Evolutionary conservation across 2,329 filamentous ascomycete species (phyloP), one percentile per base, ranked within the genome.

Genomic region (Diaporthe citrichinensis): DNA sequence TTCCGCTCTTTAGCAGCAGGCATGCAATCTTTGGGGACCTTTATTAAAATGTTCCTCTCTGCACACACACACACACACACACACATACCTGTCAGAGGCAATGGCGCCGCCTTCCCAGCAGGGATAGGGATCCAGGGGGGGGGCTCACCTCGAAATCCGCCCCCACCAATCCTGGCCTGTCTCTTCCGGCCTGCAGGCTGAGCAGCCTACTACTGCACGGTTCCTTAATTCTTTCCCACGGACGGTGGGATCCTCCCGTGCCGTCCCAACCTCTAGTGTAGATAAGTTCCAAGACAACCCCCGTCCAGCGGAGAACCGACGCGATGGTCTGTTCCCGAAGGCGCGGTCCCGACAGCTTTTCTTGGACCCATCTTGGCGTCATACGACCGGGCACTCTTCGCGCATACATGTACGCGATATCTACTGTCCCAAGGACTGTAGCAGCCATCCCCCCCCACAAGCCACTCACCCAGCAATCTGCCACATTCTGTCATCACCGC

Each of bases 191-290:
- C 65, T 69, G 65, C 65, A 69, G 65, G 49, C 65, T 39, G 41
- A 65, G 28, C 41, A 49, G 41, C 28, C 23, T 28, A 31, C 69
- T 72, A 53, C 71, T 62, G 71, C 69, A 72, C 3, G 69, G 69
- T 72, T 72, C 41, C 69, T 53, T 53, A 53, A 41, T 72, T 46
- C 57, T 49, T 39, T 28, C 69, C 69, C 41, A 39, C 31, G 4
- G 62, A 17, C n/a, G 62, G 23, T 69, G 65, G 44, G 10, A 55
- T 55, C 46, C 23, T 55, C 65, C 65, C 46, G 46, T 55, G 65
- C 31, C 46, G 31, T 51, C 23, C 31, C 41, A 49, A 49, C 25
- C 28, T 34, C 25, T 49, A 49, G 17, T 39, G 36, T 39, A 39
- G 36, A 39, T 7, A 23, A 59, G 34, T n/a, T 28, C 61, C 59